A percentile compares a stretch with the other conserved stretches of the same genome.
These are phyloP conservation scores for Phaeosphaeriaceae sp. DNA, from an alignment of 2,329 filamentous ascomycete genomes.

Conservation along the genomic window DNA sequence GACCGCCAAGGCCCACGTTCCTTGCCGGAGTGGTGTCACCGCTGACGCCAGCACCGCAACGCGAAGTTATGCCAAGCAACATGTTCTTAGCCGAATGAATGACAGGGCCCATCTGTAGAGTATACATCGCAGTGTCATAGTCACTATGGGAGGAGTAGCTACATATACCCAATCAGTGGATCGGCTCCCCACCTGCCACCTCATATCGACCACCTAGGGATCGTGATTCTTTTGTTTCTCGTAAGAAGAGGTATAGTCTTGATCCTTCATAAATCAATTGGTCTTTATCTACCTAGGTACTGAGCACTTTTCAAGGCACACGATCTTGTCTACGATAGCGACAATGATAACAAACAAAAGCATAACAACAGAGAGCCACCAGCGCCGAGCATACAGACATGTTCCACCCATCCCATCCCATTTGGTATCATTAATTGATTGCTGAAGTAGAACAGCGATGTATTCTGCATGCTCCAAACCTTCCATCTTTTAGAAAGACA, in stretches of 20 bases:
- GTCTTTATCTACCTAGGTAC: neutral
- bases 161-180: neutral
- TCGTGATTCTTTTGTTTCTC: too few relatives aligned
- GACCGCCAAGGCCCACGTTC: neutral
- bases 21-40: neutral
- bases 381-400: constrained; percentile 1
- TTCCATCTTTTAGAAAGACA: neutral
- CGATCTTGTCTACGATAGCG: neutral
- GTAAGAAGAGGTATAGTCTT: neutral
- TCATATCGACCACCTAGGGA: neutral
- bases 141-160: neutral
- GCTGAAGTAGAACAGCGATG: neutral
- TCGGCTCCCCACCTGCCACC: neutral
- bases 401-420: constrained; percentile 6
- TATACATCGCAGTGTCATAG: neutral
- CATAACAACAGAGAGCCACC: neutral
- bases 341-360: neutral
- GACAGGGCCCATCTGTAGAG: neutral
- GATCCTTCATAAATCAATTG: neutral
- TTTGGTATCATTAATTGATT: neutral
- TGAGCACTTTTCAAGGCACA: neutral
- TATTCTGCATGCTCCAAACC: neutral
- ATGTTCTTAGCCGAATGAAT: neutral
- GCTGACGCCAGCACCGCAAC: neutral
- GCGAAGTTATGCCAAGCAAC: neutral